A percentile compares a stretch with the other conserved stretches of the same genome.
phyloP scores from a whole-genome alignment of 495 filamentous ascomycete species.

The Aspergillus saccharolyticus region DNA sequence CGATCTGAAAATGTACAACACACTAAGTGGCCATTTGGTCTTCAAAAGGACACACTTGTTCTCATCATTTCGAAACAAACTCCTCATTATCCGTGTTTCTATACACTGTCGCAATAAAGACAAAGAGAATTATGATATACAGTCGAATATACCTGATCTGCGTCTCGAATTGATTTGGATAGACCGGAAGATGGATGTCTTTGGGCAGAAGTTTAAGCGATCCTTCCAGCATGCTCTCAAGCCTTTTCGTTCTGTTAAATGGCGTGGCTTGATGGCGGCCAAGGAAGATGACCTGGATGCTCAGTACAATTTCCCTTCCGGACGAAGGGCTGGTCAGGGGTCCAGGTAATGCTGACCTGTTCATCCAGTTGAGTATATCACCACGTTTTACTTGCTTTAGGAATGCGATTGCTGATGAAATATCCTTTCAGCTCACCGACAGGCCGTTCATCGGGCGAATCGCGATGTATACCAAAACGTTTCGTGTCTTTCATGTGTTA shows the following conservation, averaged over 20 bases:
- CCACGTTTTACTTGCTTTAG: no score
- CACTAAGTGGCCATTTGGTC: no score
- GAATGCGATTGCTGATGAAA: no score
- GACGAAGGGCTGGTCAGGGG: background rate
- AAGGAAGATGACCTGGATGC: background rate
- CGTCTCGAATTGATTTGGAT: background rate
- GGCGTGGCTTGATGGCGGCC: background rate
- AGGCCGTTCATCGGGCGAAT: no score
- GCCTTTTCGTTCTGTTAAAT: background rate
- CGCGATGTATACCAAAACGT: no score
- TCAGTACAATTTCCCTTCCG: conserved; percentile 1
- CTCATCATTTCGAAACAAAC: background rate
- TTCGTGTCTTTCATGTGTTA: no score
- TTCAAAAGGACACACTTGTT: background rate
- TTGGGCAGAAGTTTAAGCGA: background rate
- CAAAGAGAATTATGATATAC: background rate
- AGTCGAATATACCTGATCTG: background rate
- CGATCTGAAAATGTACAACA: background rate
- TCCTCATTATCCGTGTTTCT: no score
- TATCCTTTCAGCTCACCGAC: no score
- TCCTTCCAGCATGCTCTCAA: background rate
- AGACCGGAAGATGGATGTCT: background rate
- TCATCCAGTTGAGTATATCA: no score
- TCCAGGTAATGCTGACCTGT: no score
- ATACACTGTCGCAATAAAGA: no score